A percentile compares a stretch with the other conserved stretches of the same genome.
phyloP scores from a whole-genome alignment of 2,329 filamentous ascomycete species.

The Dryadomyces sulphureus region DNA sequence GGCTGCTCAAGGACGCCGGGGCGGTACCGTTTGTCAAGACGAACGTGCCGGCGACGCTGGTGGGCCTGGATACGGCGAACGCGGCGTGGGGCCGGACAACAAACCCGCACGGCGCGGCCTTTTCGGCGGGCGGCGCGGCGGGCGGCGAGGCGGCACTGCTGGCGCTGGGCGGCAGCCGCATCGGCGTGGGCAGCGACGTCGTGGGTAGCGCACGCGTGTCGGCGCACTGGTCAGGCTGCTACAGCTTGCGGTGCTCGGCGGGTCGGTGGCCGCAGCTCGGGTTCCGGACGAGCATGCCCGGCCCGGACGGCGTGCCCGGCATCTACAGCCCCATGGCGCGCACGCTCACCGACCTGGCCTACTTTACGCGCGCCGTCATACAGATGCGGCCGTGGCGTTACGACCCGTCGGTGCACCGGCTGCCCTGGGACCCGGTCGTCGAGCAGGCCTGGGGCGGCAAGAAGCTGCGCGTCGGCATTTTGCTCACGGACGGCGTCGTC shows the following conservation, averaged over 20 bases:
- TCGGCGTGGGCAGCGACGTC: conserved; percentile 83
- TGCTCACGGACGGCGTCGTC: conserved; percentile 70
- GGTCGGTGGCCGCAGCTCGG: conserved; percentile 82
- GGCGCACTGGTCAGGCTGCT: conserved; percentile 82
- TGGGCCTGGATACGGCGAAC: conserved; percentile 71
- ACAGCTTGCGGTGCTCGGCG: conserved; percentile 72
- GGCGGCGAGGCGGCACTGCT: conserved; percentile 73
- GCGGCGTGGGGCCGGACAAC: conserved; percentile 67
- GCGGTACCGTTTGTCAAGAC: conserved; percentile 91
- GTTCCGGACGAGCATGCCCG: conserved; percentile 75
- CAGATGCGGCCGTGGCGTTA: conserved; percentile 80
- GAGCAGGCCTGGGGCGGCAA: conserved; percentile 45
- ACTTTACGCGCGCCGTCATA: conserved; percentile 69
- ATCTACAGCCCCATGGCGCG: conserved; percentile 90
- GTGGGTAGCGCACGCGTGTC: conserved; percentile 78
- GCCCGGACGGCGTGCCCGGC: conserved; percentile 77
- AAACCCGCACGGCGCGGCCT: conserved; percentile 73
- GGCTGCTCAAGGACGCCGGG: conserved; percentile 71
- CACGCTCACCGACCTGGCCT: conserved; percentile 66
- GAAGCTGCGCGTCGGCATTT: conserved; percentile 56
- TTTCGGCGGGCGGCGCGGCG: conserved; percentile 81
- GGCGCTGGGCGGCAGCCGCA: conserved; percentile 60
- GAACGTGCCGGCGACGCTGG: conserved; percentile 70
- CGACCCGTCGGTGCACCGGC: conserved; percentile 70
- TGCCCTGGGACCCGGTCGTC: conserved; percentile 57